These are phyloP conservation scores for Achaetomiella virescens DNA, from an alignment of 495 filamentous ascomycete genomes.

Conservation along the genomic window DNA sequence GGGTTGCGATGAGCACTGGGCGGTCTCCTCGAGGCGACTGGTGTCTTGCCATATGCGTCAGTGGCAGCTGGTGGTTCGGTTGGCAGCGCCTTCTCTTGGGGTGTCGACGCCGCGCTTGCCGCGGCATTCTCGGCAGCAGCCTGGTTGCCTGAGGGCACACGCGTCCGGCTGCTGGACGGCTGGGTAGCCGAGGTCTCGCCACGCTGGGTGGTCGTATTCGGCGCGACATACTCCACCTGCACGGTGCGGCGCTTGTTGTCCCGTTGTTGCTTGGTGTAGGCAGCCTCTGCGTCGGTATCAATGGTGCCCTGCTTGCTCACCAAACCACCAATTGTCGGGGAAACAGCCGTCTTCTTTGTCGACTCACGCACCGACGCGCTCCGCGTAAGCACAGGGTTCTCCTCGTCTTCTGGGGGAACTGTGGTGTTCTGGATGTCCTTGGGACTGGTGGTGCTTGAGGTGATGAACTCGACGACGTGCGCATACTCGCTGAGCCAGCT, in stretches of 20 bases:
- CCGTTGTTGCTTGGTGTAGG: conserved; percentile 50
- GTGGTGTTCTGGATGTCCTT: conserved; percentile 81
- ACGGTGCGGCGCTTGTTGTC: conserved; percentile 92
- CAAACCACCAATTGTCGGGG: conserved; percentile 60
- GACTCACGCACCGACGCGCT: conserved; percentile 91
- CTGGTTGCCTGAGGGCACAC: conserved; percentile 45
- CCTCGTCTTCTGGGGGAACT: conserved; percentile 58
- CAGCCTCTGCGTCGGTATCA: conserved; percentile 58
- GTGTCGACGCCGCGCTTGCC: conserved; percentile 25
- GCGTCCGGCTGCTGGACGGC: conserved; percentile 38
- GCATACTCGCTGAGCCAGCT: conserved; percentile 97
- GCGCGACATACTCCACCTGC: conserved; percentile 96
- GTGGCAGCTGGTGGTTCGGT: conserved; percentile 43
- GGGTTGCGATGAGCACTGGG: conserved; percentile 42
- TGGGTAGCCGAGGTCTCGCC: conserved; percentile 35
- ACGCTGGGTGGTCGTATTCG: conserved; percentile 69
- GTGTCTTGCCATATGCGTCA: conserved; percentile 37
- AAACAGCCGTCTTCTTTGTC: conserved; percentile 54
- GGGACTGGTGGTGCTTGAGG: conserved; percentile 83
- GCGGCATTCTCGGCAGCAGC: conserved; percentile 39
- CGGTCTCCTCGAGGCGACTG: conserved; percentile 38
- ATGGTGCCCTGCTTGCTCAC: conserved; percentile 69
- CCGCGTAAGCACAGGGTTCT: conserved; percentile 63
- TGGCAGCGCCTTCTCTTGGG: conserved; percentile 48
- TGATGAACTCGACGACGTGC: conserved; percentile 91